These are phyloP conservation scores for Stagonosporopsis rhizophila DNA, from an alignment of 2,329 filamentous ascomycete species.

Conservation along the genomic window DNA sequence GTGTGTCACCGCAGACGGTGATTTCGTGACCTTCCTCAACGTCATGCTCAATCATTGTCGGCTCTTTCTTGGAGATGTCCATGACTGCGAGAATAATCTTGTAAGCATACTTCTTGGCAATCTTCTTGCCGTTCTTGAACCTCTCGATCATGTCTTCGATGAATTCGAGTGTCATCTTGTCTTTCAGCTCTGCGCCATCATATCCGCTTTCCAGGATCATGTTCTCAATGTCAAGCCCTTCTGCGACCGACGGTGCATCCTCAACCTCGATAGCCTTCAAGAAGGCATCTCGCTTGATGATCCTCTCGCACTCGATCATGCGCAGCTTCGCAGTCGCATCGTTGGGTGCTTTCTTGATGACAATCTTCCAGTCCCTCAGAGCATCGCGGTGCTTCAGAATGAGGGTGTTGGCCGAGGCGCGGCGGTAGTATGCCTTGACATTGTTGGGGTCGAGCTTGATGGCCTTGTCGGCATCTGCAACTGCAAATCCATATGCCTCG, in stretches of 20 bases:
- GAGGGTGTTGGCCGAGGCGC: constrained; percentile 88
- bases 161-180: constrained; percentile 94
- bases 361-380: constrained; percentile 88
- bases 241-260: constrained; percentile 90
- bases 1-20: constrained; percentile 96
- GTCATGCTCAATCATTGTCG: constrained; percentile 95
- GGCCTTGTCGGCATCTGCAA: constrained; percentile 88
- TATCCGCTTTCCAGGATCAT: constrained; percentile 85
- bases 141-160: constrained; percentile 96
- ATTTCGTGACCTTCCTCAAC: constrained; percentile 79
- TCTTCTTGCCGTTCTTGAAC: constrained; percentile 88
- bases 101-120: constrained; percentile 96
- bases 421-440: constrained; percentile 94
- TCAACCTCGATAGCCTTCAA: constrained; percentile 92
- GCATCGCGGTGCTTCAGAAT: constrained; percentile 90
- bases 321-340: constrained; percentile 94
- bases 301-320: constrained; percentile 90
- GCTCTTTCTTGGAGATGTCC: constrained; percentile 87
- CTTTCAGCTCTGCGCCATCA: constrained; percentile 79
- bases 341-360: constrained; percentile 82
- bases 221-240: constrained; percentile 84
- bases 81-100: constrained; percentile 92
- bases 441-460: constrained; percentile 88
- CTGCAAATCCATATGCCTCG: constrained; percentile 92
- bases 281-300: constrained; percentile 91